Evolutionary conservation across 1,139 yeast species (phyloP).

Genomic region (Zygoascus sp.): DNA sequence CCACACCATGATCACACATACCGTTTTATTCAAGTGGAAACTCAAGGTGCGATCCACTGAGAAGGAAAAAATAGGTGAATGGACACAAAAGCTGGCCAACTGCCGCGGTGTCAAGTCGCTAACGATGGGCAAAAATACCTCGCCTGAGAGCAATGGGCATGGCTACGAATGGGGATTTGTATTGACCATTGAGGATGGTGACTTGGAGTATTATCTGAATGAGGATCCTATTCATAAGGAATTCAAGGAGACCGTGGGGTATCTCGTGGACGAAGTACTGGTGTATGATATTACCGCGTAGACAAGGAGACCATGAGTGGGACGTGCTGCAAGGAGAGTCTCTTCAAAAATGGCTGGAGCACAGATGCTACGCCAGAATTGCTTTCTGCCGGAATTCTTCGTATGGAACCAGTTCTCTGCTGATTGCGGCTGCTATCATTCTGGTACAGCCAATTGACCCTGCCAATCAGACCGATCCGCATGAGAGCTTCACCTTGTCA

Average conservation of each 20-base stretch:
- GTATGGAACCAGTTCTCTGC: too few relatives aligned
- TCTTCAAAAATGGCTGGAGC: too few relatives aligned
- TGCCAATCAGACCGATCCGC: too few relatives aligned
- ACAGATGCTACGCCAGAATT: too few relatives aligned
- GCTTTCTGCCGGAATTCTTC: not conserved
- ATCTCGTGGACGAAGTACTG: constrained; percentile 6
- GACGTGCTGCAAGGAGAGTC: too few relatives aligned
- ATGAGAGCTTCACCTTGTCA: too few relatives aligned
- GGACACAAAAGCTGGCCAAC: not conserved
- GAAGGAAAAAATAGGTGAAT: constrained; percentile 5
- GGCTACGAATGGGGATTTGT: constrained; percentile 11
- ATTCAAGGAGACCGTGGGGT: constrained; percentile 7
- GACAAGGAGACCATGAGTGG: not conserved
- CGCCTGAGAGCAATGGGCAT: constrained; percentile 7
- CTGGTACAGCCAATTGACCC: too few relatives aligned
- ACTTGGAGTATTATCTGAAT: not conserved
- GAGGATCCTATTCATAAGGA: constrained; percentile 10
- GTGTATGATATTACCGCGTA: constrained; percentile 6
- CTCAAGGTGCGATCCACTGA: not conserved
- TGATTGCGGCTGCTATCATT: too few relatives aligned
- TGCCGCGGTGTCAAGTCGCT: constrained; percentile 3
- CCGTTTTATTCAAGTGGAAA: constrained; percentile 12
- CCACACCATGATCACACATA: constrained; percentile 11
- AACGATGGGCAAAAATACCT: constrained; percentile 5
- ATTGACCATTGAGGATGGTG: constrained; percentile 4